Base-by-base conservation (phyloP, 169 alveolate species). In the Toxoplasma gondii region DNA sequence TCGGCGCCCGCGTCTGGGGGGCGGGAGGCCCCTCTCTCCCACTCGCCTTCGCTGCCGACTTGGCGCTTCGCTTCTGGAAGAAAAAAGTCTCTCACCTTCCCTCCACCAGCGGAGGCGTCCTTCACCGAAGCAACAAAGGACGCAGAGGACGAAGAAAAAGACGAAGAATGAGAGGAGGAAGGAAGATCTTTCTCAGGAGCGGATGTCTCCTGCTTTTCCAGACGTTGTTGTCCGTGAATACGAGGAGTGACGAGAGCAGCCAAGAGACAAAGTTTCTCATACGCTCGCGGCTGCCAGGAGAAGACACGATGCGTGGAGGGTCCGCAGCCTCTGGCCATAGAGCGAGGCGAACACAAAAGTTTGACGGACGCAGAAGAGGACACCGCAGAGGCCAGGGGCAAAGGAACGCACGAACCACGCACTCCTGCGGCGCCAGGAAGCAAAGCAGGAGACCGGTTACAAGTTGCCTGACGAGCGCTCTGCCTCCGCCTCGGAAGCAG, bases 181-280 rank as follows among this genome's bases (percentile, higher is more conserved):
- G n/a, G n/a, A 58, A n/a, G n/a, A n/a, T n/a, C n/a, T n/a, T n/a
- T n/a, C n/a, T n/a, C n/a, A n/a, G n/a, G 74, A 64, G 74, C 29
- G 9, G n/a, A 31, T 16, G 29, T 31, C 22, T 16, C 74, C 74
- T 53, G 67, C 31, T 31, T 38, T 4, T 29, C 45, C 44, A 16
- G 22, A 10, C 12, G 86, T 45, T 78, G 44, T n/a, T 31, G 86
- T 34, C 34, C 34, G 10, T 7, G 82, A 4, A 78, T 17, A 19
- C 86, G 86, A 12, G 86, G 86, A n/a, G 86, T 78, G 19, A 78
- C 86, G 45, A 78, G 86, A n/a, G 86, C 86, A n/a, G 86, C 45
- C 44, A 78, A 45, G 45, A 78, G 86, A 38, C 86, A 78, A 10
- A 78, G 86, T n/a, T 78, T 78, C 24, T 78, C 44, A 4, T 24